Evolutionary conservation across 495 filamentous ascomycete species (phyloP).

Genomic region (Jackrogersella multiformis): DNA sequence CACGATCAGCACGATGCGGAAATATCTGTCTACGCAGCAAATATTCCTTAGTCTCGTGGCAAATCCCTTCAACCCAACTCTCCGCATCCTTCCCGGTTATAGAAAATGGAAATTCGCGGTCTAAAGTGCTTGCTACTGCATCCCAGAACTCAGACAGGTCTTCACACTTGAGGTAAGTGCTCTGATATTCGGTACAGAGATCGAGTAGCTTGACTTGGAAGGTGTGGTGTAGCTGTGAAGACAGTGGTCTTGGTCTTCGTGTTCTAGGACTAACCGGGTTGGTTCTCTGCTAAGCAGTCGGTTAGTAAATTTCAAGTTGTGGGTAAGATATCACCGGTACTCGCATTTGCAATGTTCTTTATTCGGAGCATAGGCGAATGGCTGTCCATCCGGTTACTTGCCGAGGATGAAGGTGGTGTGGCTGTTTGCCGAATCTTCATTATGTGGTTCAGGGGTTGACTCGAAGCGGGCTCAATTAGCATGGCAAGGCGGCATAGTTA

Average conservation of each 20-base stretch:
- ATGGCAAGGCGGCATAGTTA: not conserved
- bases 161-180: conserved; percentile 1
- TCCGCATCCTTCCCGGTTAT: not conserved
- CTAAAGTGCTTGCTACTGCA: not conserved
- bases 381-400: not conserved
- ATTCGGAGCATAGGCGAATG: not conserved
- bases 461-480: not conserved
- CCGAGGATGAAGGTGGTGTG: not conserved
- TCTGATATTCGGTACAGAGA: not conserved
- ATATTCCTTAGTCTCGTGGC: not conserved
- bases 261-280: not conserved
- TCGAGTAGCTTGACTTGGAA: conserved; percentile 1
- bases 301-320: not conserved
- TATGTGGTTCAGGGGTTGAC: not conserved
- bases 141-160: not conserved
- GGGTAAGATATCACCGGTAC: not conserved
- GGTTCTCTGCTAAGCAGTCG: not conserved
- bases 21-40: not conserved
- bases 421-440: not conserved
- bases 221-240: not conserved
- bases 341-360: not conserved
- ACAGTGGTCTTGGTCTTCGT: not conserved
- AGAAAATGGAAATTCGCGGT: not conserved
- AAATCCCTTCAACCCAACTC: not conserved
- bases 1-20: not conserved